Evolutionary conservation across 495 filamentous ascomycete species (phyloP).

Genomic region (Lophiostoma macrostomum): DNA sequence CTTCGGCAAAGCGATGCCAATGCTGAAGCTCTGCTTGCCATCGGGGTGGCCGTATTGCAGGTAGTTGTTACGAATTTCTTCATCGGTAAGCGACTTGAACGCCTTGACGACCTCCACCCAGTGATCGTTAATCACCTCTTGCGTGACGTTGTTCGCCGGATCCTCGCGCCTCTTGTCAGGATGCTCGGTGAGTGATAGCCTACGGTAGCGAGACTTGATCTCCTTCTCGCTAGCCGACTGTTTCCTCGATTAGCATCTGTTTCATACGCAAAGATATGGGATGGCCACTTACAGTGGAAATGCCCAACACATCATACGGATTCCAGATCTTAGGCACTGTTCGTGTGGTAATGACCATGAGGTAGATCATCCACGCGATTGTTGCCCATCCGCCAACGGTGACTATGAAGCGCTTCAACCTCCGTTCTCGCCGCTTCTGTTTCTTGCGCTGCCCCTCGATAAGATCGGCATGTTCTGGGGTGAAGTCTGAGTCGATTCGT

Average conservation of each 20-base stretch:
- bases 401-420: slow-evolving; percentile 78
- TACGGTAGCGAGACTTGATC: slow-evolving; percentile 86
- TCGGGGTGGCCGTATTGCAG: slow-evolving; percentile 94
- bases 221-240: slow-evolving; percentile 80
- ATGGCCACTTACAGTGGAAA: slow-evolving; percentile 64
- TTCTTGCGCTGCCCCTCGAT: slow-evolving; percentile 81
- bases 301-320: slow-evolving; percentile 87
- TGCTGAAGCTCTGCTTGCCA: slow-evolving; percentile 96
- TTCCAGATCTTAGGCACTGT: slow-evolving; percentile 81
- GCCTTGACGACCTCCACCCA: slow-evolving; percentile 96
- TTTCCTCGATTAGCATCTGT: slow-evolving; percentile 11
- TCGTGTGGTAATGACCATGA: slow-evolving; percentile 76
- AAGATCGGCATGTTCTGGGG: slow-evolving; percentile 75
- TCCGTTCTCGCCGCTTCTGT: slow-evolving; percentile 85
- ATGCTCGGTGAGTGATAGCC: slow-evolving; percentile 80
- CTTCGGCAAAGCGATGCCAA: slow-evolving; percentile 92
- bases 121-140: slow-evolving; percentile 76
- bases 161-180: slow-evolving; percentile 88
- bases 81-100: slow-evolving; percentile 94
- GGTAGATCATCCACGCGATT: slow-evolving; percentile 89
- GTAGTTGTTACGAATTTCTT: slow-evolving; percentile 94
- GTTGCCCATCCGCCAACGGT: slow-evolving; percentile 73
- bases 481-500: slow-evolving; percentile 71
- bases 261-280: neutral
- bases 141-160: slow-evolving; percentile 80